Evolutionary conservation across 768 basidiomycete genomes (phyloP), one percentile per base, ranked within the genome.

Genomic region (Tricholoma flavovirens): DNA sequence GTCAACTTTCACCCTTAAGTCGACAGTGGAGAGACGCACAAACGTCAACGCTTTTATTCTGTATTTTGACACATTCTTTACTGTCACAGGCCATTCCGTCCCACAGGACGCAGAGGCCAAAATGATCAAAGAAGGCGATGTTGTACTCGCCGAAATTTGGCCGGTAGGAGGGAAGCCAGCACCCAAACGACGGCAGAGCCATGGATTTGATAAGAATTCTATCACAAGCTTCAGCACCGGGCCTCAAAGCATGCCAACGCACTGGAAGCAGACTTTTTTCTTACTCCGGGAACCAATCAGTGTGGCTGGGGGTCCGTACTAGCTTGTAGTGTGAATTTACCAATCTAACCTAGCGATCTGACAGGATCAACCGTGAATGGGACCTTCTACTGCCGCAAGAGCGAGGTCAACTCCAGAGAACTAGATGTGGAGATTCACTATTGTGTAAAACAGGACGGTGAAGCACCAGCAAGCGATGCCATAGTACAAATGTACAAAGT

Each of bases 211-310:
- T 51, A 77, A 74, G 57, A 77, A 77, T 56, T 75, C 72, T 35
- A 74, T 84, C 7, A 82, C 79, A 5, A 91, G 88, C 68, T 91
- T 99, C 71, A 95, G 91, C 62, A 98, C 96, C 0, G 92, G 96
- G 0, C 94, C 96, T 9, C 73, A 73, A 62, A 94, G 90, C 56
- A 82, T 83, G 21, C 84, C 91, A 9, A 98, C 95, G 24, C 96
- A 99, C 68, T 98, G 96, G 96, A 94, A 93, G 67, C 96, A 99
- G 67, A 93, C 96, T 0, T 63, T 93, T 2, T 97, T 99, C 71
- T 70, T 98, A 61, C 76, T 99, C 56, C 75, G 81, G 46, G 84
- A 93, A 54, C 89, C 92, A 0, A 81, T 98, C 52, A 65, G 69
- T n/a, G 84, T 90, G 1, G 78, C 81, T 3, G 85, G 90, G 75